These are phyloP conservation scores for Taphrina pruni DNA, from an alignment of 1,139 yeast species.

Conservation along the genomic window DNA sequence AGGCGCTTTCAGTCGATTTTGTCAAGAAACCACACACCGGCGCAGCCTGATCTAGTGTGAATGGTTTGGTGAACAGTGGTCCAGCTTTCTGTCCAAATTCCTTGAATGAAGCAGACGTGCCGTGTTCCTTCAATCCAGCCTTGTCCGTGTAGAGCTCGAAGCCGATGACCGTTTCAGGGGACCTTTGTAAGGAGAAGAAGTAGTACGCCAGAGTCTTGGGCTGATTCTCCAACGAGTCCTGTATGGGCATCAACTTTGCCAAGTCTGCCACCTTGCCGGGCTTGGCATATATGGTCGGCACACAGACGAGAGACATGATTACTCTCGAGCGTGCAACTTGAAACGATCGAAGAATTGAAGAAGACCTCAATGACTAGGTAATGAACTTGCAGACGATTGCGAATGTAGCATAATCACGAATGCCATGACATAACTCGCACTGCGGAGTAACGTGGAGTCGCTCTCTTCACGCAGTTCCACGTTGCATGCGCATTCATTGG, in stretches of 20 bases:
- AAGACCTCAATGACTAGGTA: too few relatives aligned
- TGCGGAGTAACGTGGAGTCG: not conserved
- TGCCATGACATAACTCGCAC: not conserved
- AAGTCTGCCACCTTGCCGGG: conserved; percentile 10
- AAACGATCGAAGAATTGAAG: too few relatives aligned
- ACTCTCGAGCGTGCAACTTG: too few relatives aligned
- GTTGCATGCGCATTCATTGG: not conserved
- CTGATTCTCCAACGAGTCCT: conserved; percentile 21
- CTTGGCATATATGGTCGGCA: conserved; percentile 18
- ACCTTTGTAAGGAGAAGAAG: conserved; percentile 20
- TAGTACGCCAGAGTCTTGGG: conserved; percentile 36
- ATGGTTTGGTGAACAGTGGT: conserved; percentile 18
- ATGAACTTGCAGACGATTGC: too few relatives aligned
- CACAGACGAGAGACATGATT: conserved; percentile 28
- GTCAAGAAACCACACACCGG: conserved; percentile 33
- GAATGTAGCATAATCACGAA: too few relatives aligned
- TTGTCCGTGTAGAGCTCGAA: conserved; percentile 34
- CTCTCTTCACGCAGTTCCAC: too few relatives aligned
- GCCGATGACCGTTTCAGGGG: conserved; percentile 32
- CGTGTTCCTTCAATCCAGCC: conserved; percentile 25
- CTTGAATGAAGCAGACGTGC: conserved; percentile 22
- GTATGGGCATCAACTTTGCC: conserved; percentile 18
- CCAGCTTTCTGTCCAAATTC: conserved; percentile 30
- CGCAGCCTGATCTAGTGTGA: conserved; percentile 21
- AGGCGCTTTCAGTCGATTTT: conserved; percentile 27